Evolutionary conservation across 2,329 filamentous ascomycete genomes (phyloP), one percentile per base, ranked within the genome.

Genomic region (Albophoma yamanashiensis): DNA sequence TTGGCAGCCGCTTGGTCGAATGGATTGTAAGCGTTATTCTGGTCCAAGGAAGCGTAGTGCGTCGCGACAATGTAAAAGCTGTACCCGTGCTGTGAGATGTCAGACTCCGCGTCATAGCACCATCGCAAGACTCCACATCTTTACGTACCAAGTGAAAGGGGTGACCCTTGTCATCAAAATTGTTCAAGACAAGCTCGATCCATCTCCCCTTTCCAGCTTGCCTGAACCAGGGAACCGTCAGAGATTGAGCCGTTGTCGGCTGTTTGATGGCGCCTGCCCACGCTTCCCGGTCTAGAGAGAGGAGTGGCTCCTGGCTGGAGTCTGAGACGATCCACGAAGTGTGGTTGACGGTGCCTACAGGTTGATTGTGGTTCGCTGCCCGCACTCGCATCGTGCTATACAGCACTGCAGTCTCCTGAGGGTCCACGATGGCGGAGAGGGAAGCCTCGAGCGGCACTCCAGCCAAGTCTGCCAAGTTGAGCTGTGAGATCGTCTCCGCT

Each of bases 121-220:
- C 20, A 4, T 25, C 12, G 43, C 43, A 17, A 4, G n/a, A 22
- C 25, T 50, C 14, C 14, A 17, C 15, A n/a, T n/a, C 7, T 12
- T n/a, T 31, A 62, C 67, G 60, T 67, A 78, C 76, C 50, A 81
- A 61, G 64, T 81, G 79, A 60, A 81, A 81, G 0, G 79, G 79
- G 64, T 81, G 79, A 0, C 72, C 68, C 8, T 75, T 76, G 47
- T 80, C 78, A 60, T 81, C 79, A 20, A 80, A 68, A 59, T 81
- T 81, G 62, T 82, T 81, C 56, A 81, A 68, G 3, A 79, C 70
- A 1, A 81, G 63, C 62, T 80, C 78, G 1, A 80, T 68, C 78
- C 79, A 81, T 38, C 62, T 61, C 8, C 66, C 71, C 20, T 53
- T 22, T 36, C 65, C 65, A 1, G 62, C 56, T 14, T 53, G 57